These are phyloP conservation scores for Kwoniella sp. DNA, from an alignment of 768 basidiomycete genomes.

Conservation along the genomic window DNA sequence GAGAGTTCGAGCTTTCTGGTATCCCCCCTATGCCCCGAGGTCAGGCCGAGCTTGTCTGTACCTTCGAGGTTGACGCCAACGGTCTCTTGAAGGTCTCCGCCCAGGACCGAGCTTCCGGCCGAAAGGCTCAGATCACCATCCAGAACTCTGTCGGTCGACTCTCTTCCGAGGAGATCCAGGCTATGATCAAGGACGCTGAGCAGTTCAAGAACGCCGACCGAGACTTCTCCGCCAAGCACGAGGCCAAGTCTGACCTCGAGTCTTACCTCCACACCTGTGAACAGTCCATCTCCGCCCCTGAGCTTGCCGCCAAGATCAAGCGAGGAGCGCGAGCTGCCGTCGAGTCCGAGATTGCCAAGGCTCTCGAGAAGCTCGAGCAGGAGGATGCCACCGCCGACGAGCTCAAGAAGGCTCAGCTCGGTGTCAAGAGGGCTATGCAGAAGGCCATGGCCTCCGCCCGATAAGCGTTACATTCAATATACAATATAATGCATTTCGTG, in stretches of 20 bases:
- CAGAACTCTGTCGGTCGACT: slow-evolving; percentile 99
- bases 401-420: slow-evolving; percentile 90
- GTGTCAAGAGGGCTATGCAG: slow-evolving; percentile 95
- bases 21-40: slow-evolving; percentile 99
- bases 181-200: slow-evolving; percentile 99
- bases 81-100: slow-evolving; percentile 99
- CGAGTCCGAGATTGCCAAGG: slow-evolving; percentile 95
- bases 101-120: slow-evolving; percentile 95
- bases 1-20: slow-evolving; percentile 98
- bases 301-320: slow-evolving; percentile 98
- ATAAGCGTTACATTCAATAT: slow-evolving; percentile 31
- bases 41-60: slow-evolving; percentile 98
- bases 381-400: slow-evolving; percentile 93
- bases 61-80: slow-evolving; percentile 99
- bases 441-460: slow-evolving; percentile 68
- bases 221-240: slow-evolving; percentile 96
- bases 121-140: slow-evolving; percentile 94
- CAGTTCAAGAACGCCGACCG: slow-evolving; percentile 67
- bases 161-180: slow-evolving; percentile 95
- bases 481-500: slow-evolving; percentile 9
- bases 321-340: slow-evolving; percentile 91
- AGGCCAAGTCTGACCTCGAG: slow-evolving; percentile 97
- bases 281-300: slow-evolving; percentile 78
- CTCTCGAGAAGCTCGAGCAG: slow-evolving; percentile 97
- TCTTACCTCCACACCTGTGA: slow-evolving; percentile 91